Evolutionary conservation across 345 rosid genomes (phyloP).

Genomic region (Mangifera indica): DNA sequence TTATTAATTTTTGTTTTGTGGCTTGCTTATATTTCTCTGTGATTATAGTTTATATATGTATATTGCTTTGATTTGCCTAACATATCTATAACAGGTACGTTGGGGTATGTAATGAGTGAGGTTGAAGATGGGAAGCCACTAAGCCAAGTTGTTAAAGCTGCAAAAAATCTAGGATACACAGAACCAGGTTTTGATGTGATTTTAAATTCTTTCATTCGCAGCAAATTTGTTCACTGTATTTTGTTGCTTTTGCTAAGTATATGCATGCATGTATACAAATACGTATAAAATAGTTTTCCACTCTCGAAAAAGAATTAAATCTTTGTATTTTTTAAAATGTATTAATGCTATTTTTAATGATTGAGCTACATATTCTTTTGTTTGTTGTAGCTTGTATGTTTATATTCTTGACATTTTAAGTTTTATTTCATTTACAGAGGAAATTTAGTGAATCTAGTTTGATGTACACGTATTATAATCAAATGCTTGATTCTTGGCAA

Average conservation of each 20-base stretch:
- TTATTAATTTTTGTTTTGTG: not conserved
- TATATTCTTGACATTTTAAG: not conserved
- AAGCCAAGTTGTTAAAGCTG: slow-evolving; percentile 84
- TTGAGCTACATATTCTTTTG: not conserved
- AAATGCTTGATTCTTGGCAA: not conserved
- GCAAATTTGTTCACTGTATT: slow-evolving; percentile 12
- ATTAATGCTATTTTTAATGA: not conserved
- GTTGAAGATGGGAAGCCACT: slow-evolving; percentile 83
- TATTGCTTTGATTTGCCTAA: slow-evolving; percentile 2
- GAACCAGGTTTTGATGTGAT: slow-evolving; percentile 71
- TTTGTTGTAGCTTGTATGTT: not conserved
- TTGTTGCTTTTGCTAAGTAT: not conserved
- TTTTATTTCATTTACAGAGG: not conserved
- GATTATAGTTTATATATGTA: not conserved
- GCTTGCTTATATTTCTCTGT: slow-evolving; percentile 10
- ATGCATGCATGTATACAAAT: not conserved
- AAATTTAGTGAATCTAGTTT: not conserved
- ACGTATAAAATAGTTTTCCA: not conserved
- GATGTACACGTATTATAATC: not conserved
- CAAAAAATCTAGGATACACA: slow-evolving; percentile 85
- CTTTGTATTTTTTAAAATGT: not conserved
- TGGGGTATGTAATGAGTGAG: slow-evolving; percentile 98
- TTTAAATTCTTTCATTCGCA: slow-evolving; percentile 15
- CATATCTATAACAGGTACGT: slow-evolving; percentile 49
- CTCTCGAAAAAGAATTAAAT: too few relatives aligned